These are phyloP conservation scores for Hypoxylon trugodes DNA, from an alignment of 495 filamentous ascomycete species.

Conservation along the genomic window DNA sequence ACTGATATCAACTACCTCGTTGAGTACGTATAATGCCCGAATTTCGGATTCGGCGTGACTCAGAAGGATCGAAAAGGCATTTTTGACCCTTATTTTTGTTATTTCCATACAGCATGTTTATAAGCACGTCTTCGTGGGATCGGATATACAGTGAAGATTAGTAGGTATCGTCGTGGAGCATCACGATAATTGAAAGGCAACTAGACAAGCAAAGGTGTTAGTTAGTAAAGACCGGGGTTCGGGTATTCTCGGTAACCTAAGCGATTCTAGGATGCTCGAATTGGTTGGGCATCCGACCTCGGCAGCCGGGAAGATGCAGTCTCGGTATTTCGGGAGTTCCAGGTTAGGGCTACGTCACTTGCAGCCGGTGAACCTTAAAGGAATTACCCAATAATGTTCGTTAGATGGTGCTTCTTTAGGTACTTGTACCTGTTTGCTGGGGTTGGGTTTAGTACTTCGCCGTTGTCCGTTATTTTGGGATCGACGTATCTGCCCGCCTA, in stretches of 20 bases:
- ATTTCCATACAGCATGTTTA: background rate
- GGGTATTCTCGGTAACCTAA: slow-evolving; percentile 36
- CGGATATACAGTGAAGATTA: background rate
- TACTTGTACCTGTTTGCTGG: too few relatives aligned
- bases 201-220: slow-evolving; percentile 10
- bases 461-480: slow-evolving; percentile 11
- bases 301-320: slow-evolving; percentile 27
- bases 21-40: slow-evolving; percentile 17
- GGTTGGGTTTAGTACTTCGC: background rate
- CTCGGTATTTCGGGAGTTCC: slow-evolving; percentile 35
- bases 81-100: background rate
- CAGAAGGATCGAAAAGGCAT: background rate
- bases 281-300: slow-evolving; percentile 36
- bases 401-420: background rate
- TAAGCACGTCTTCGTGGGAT: slow-evolving; percentile 1
- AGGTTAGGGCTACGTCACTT: slow-evolving; percentile 35
- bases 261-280: slow-evolving; percentile 29
- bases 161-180: slow-evolving; percentile 7
- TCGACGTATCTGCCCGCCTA: background rate
- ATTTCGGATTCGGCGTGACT: slow-evolving; percentile 1
- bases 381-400: slow-evolving; percentile 12
- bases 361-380: slow-evolving; percentile 11
- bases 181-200: slow-evolving; percentile 16
- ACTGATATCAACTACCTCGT: slow-evolving; percentile 14
- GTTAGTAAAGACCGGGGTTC: slow-evolving; percentile 25